phyloP scores from a whole-genome alignment of 2,329 filamentous ascomycete species.

The Fusarium anguioides region DNA sequence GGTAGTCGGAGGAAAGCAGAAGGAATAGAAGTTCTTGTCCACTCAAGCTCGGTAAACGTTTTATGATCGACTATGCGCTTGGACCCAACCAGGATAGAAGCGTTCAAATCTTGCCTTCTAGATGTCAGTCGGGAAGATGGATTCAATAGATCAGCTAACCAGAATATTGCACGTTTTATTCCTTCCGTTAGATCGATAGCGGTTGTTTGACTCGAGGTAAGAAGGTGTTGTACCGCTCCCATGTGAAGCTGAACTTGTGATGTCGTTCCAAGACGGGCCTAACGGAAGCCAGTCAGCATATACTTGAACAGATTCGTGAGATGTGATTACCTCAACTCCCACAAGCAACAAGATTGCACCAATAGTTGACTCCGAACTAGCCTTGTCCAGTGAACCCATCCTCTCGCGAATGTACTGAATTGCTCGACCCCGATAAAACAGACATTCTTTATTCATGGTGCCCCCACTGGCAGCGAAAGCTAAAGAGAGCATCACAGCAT shows the following conservation, averaged over 20 bases:
- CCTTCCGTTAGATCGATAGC: slow-evolving; percentile 49
- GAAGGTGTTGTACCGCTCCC: slow-evolving; percentile 51
- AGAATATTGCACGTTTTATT: slow-evolving; percentile 60
- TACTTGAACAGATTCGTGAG: no score
- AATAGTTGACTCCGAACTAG: slow-evolving; percentile 52
- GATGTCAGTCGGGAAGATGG: no score
- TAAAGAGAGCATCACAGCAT: slow-evolving; percentile 55
- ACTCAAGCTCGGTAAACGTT: slow-evolving; percentile 55
- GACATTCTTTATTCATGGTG: slow-evolving; percentile 48
- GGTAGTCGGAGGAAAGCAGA: slow-evolving; percentile 48
- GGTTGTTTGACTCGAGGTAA: slow-evolving; percentile 47
- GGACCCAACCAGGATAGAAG: slow-evolving; percentile 53
- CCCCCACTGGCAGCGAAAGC: slow-evolving; percentile 45
- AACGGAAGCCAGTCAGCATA: neutral
- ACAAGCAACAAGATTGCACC: slow-evolving; percentile 57
- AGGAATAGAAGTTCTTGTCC: slow-evolving; percentile 51
- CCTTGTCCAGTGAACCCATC: slow-evolving; percentile 45
- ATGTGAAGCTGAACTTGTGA: slow-evolving; percentile 56
- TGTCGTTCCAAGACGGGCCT: slow-evolving; percentile 53
- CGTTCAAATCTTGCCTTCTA: slow-evolving; percentile 60
- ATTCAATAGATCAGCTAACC: no score
- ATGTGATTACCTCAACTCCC: slow-evolving; percentile 52
- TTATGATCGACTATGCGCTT: slow-evolving; percentile 54
- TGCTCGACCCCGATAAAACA: slow-evolving; percentile 51
- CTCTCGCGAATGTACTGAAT: slow-evolving; percentile 49